Conservation (phyloP, 495 filamentous ascomycete genomes). For the Trichocladium antarcticum region DNA sequence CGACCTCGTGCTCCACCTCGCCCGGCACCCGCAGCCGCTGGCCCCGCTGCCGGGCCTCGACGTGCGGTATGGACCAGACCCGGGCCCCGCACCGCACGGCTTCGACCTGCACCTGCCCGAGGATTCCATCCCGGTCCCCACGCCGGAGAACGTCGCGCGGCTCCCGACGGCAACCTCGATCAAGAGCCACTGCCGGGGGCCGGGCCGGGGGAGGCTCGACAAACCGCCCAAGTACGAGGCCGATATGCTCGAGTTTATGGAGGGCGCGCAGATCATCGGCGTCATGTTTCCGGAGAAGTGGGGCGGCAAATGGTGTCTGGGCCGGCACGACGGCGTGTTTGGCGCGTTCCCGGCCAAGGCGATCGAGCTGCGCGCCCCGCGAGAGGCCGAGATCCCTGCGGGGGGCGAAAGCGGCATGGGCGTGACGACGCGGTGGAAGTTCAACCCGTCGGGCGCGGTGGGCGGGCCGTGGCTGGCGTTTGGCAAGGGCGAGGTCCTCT, state of each 20-base stretch:
- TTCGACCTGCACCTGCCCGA: constrained; percentile 37
- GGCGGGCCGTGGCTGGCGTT: constrained; percentile 32
- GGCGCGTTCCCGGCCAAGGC: constrained; percentile 32
- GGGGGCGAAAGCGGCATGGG: constrained; percentile 24
- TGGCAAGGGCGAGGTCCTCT: constrained; percentile 34
- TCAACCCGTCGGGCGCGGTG: constrained; percentile 31
- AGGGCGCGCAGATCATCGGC: constrained; percentile 35
- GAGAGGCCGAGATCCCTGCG: constrained; percentile 20
- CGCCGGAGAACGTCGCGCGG: constrained; percentile 26
- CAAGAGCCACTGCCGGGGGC: constrained; percentile 26
- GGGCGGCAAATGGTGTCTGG: constrained; percentile 35
- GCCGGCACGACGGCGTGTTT: constrained; percentile 36
- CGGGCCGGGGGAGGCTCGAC: constrained; percentile 17
- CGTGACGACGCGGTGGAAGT: constrained; percentile 36
- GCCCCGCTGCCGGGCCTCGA: constrained; percentile 28
- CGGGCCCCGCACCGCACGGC: constrained; percentile 8
- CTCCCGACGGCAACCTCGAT: constrained; percentile 26
- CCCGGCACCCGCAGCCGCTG: constrained; percentile 31
- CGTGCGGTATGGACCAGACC: constrained; percentile 27
- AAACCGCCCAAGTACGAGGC: constrained; percentile 29
- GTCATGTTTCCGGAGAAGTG: constrained; percentile 37
- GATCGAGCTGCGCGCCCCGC: constrained; percentile 28
- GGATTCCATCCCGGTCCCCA: constrained; percentile 19
- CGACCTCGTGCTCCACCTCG: constrained; percentile 26
- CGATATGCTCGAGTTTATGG: constrained; percentile 33